A percentile compares a stretch with the other conserved stretches of the same genome.
phyloP scores from a whole-genome alignment of 2,329 filamentous ascomycete genomes.

The Periglandula ipomoeae region DNA sequence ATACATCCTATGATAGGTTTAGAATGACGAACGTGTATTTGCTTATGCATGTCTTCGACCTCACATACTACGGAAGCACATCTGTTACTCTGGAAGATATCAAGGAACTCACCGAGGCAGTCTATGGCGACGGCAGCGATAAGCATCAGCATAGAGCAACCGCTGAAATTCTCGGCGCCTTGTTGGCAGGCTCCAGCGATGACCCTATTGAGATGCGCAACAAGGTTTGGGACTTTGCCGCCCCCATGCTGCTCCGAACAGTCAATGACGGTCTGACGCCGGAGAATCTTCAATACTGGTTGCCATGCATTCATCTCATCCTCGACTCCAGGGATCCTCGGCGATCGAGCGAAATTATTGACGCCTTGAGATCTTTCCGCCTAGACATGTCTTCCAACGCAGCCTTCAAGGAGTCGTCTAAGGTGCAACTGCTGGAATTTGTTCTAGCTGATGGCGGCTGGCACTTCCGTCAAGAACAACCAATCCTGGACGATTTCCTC shows the following conservation, averaged over 20 bases:
- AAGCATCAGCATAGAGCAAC: constrained; percentile 97
- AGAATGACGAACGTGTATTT: constrained; percentile 81
- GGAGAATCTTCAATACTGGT: constrained; percentile 92
- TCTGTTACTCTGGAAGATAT: constrained; percentile 78
- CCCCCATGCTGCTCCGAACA: constrained; percentile 77
- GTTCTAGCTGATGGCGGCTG: constrained; percentile 82
- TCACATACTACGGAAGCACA: constrained; percentile 75
- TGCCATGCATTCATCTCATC: constrained; percentile 82
- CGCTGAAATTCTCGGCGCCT: constrained; percentile 80
- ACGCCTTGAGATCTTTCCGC: constrained; percentile 74
- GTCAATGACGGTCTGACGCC: constrained; percentile 90
- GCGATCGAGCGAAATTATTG: constrained; percentile 75
- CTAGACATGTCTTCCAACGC: constrained; percentile 93
- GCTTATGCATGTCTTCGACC: constrained; percentile 80
- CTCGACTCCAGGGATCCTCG: constrained; percentile 85
- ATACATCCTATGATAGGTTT: constrained; percentile 74
- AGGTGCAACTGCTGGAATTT: constrained; percentile 85
- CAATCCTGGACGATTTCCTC: constrained; percentile 82
- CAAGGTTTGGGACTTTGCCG: constrained; percentile 78
- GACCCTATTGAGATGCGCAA: constrained; percentile 64
- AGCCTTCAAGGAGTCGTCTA: constrained; percentile 97
- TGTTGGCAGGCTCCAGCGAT: constrained; percentile 74
- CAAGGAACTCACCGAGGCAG: constrained; percentile 64
- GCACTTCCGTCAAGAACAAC: constrained; percentile 89
- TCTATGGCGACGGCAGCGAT: constrained; percentile 89